phyloP scores from a whole-genome alignment of 192 early-diverging fungal genomes.

The Chytriomyces sp. region DNA sequence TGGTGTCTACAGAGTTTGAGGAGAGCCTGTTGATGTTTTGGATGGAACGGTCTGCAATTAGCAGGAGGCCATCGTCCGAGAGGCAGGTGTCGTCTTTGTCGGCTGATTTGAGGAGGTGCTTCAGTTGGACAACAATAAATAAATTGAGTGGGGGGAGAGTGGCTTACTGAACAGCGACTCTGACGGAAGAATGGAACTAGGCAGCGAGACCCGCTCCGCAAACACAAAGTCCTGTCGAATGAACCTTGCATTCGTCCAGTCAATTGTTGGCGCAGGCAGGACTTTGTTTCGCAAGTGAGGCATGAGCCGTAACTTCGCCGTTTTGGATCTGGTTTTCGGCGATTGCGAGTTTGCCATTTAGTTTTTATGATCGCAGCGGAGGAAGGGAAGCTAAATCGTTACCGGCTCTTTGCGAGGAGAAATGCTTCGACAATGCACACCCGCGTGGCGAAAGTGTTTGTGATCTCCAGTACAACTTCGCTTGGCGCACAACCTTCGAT shows the following conservation, averaged over 20 bases:
- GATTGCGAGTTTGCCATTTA: background rate
- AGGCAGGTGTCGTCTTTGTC: no score
- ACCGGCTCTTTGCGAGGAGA: background rate
- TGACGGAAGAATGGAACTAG: no score
- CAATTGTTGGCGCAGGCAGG: background rate
- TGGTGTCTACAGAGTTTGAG: no score
- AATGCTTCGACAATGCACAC: background rate
- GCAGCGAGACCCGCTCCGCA: no score
- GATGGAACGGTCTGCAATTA: no score
- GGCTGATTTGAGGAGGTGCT: background rate
- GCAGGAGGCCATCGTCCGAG: no score
- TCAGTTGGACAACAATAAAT: background rate
- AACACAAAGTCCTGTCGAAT: background rate
- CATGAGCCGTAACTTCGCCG: background rate
- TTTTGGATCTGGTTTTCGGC: background rate
- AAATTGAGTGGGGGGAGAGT: no score
- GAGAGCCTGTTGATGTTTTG: no score
- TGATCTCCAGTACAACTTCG: background rate
- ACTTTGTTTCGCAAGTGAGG: background rate
- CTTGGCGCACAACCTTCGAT: no score
- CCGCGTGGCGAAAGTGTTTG: background rate
- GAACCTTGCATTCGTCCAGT: conserved; percentile 7
- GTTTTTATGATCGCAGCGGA: background rate
- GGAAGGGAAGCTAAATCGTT: no score
- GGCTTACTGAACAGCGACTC: no score